phyloP scores from a whole-genome alignment of 768 basidiomycete species.

The Sporobolomyces pararoseus region DNA sequence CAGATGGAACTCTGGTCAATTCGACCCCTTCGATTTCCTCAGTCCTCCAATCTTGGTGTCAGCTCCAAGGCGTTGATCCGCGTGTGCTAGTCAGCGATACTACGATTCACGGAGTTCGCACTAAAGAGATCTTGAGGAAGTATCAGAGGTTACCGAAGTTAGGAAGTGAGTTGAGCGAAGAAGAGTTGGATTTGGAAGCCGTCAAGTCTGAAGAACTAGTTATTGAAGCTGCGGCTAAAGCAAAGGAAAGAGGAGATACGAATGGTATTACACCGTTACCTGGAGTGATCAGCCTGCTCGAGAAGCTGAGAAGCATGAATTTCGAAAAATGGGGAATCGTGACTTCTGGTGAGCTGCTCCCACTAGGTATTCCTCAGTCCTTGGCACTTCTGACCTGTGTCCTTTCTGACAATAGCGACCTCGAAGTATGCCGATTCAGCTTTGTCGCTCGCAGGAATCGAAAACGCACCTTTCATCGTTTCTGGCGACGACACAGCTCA shows the following conservation, averaged over 20 bases:
- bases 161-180: not conserved
- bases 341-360: slow-evolving; percentile 12
- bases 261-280: not conserved
- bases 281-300: not conserved
- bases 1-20: slow-evolving; percentile 19
- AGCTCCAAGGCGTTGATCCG: not conserved
- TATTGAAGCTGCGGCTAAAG: not conserved
- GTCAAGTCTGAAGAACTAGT: not conserved
- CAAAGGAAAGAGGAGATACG: not conserved
- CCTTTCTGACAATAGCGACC: not conserved
- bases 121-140: not conserved
- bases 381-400: not conserved
- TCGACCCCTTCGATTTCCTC: slow-evolving; percentile 3
- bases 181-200: not conserved
- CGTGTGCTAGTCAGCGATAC: not conserved
- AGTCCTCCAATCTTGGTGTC: not conserved
- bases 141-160: not conserved
- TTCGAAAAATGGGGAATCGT: slow-evolving; percentile 12
- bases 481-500: not conserved
- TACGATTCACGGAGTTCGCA: not conserved
- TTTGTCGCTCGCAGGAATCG: not conserved
- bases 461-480: not conserved
- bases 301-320: not conserved
- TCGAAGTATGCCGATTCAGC: not conserved
- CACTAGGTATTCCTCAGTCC: too few relatives aligned